Base-by-base conservation (phyloP, 495 filamentous ascomycete genomes). In the Penicillium herquei region DNA sequence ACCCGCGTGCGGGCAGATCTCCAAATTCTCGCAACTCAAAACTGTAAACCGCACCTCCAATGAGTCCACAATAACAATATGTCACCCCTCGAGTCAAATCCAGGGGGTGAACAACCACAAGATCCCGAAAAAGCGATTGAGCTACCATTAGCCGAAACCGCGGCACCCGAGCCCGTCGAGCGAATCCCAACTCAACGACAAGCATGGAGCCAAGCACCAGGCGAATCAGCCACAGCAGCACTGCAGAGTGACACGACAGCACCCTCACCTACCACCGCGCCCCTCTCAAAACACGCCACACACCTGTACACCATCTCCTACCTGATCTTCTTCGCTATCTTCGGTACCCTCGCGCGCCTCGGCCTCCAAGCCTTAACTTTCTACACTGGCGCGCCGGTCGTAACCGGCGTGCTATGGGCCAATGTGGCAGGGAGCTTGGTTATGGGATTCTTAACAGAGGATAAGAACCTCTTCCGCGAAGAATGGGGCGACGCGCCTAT, bases 371-470 rank as follows among this genome's bases (percentile, higher is more conserved):
- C 88, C 43, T 72, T 98, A 26, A 93, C 91, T 4, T 83, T 82
- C 53, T 97, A 96, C 71, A 82, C 86, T 9, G 87, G 87, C 17
- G 82, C 89, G 0, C 92, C 92, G 5, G 74, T 92, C 30, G 73
- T 85, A 3, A 90, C 87, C 33, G 75, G 83, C 40, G 85, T 91
- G 3, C 71, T 96, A 32, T 98, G 94, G 94, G 88, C 93, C 42
- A 96, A 98, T 62, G 87, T 96, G 56, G 81, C 73, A n/a, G 94
- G 94, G 9, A 86, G 85, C 52, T 60, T 96, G 0, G 53, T 96
- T 43, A 86, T 98, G 82, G 93, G 94, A 16, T 95, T 96, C 66
- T 74, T 98, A 12, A 69, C 81, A 17, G 89, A 96, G 73, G 92
- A 96, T 64, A 77, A 81, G 58, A 85, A 81, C 59, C 73, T 96